These are phyloP conservation scores for Tolypocladium amazonense DNA, from an alignment of 2,329 filamentous ascomycete genomes.

Conservation along the genomic window DNA sequence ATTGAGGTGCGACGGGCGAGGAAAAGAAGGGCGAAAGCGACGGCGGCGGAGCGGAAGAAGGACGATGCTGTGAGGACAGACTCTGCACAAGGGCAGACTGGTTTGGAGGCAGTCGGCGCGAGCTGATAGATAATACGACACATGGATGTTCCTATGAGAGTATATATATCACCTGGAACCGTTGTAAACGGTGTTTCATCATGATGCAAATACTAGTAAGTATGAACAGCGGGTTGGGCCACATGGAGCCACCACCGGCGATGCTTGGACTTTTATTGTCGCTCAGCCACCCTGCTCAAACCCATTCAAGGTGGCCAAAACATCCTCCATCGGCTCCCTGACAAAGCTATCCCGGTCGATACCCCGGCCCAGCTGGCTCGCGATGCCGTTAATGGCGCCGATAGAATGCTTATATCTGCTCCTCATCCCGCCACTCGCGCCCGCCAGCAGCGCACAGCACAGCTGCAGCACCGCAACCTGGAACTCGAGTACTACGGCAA, in stretches of 20 bases:
- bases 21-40: slow-evolving; percentile 42
- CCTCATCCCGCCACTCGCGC: slow-evolving; percentile 33
- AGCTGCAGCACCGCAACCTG: slow-evolving; percentile 45
- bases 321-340: slow-evolving; percentile 35
- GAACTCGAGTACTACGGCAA: slow-evolving; percentile 31
- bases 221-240: background rate
- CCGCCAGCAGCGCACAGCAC: slow-evolving; percentile 37
- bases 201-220: background rate
- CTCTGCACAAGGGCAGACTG: background rate
- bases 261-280: background rate
- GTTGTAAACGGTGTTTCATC: background rate
- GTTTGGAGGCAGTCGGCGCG: background rate
- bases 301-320: slow-evolving; percentile 19
- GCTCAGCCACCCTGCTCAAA: background rate
- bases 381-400: slow-evolving; percentile 37
- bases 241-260: background rate
- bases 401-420: slow-evolving; percentile 42
- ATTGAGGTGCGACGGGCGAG: slow-evolving; percentile 54
- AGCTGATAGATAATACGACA: background rate
- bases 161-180: background rate
- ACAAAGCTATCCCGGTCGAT: slow-evolving; percentile 21
- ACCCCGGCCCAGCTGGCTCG: slow-evolving; percentile 26
- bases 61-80: background rate
- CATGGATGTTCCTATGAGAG: background rate
- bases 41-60: slow-evolving; percentile 19